phyloP scores from a whole-genome alignment of 176 grass and related monocot genomes.

The Triticum dicoccoides region DNA sequence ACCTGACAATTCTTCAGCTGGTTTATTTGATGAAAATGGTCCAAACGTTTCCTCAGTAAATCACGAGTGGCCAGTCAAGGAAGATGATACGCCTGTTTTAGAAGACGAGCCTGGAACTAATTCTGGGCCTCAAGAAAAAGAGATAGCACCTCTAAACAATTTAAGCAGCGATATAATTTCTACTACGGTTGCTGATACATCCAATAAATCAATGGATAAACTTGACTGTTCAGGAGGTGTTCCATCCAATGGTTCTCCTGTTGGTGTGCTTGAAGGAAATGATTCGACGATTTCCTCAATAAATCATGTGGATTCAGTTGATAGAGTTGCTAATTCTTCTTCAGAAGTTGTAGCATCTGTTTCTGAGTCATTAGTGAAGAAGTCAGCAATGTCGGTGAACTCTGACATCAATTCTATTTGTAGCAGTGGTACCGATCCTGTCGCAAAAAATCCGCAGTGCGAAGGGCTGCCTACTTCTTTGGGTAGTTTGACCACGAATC shows the following conservation, averaged over 20 bases:
- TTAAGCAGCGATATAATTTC: conserved; percentile 16
- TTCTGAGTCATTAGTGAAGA: neutral
- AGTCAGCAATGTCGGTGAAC: neutral
- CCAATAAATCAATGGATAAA: conserved; percentile 12
- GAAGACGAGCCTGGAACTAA: conserved; percentile 32
- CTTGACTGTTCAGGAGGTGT: conserved; percentile 35
- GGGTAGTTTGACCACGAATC: conserved; percentile 28
- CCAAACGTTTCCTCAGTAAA: conserved; percentile 13
- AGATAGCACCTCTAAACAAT: conserved; percentile 4
- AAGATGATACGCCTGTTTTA: conserved; percentile 13
- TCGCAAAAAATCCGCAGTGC: conserved; percentile 24
- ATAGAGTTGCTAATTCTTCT: conserved; percentile 20
- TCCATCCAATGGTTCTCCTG: conserved; percentile 15
- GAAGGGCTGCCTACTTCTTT: conserved; percentile 25
- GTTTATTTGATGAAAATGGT: conserved; percentile 17
- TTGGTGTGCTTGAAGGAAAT: conserved; percentile 21
- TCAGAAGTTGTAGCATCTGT: conserved; percentile 24
- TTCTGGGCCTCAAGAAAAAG: conserved; percentile 29
- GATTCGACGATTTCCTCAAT: conserved; percentile 29
- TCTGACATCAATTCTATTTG: neutral
- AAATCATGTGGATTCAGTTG: conserved; percentile 5
- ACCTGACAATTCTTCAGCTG: conserved; percentile 9
- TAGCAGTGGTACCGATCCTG: conserved; percentile 27
- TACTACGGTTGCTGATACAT: conserved; percentile 9
- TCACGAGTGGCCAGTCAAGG: conserved; percentile 30